These are phyloP conservation scores for Echites panduratus DNA, from an alignment of 257 asterid species.

Conservation along the genomic window DNA sequence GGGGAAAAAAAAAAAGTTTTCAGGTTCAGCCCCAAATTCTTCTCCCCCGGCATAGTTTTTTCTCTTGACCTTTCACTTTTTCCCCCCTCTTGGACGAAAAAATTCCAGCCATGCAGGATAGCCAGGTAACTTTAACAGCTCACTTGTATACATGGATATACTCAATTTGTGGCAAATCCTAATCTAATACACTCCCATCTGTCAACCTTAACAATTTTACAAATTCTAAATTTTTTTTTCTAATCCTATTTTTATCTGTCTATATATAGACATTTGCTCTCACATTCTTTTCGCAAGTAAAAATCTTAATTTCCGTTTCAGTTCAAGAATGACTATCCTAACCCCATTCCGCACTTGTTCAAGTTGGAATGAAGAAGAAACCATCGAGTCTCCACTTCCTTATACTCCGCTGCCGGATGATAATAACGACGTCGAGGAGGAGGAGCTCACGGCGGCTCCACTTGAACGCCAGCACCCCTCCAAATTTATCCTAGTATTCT, in stretches of 20 bases:
- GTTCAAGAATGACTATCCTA: not conserved
- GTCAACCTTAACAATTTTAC: not conserved
- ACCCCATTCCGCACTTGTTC: not conserved
- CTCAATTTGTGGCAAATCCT: slow-evolving; percentile 1
- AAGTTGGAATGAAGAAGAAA: not conserved
- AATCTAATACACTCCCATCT: not conserved
- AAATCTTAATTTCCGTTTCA: not conserved
- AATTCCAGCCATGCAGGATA: slow-evolving; percentile 8
- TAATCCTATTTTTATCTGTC: not conserved
- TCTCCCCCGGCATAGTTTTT: slow-evolving; percentile 1
- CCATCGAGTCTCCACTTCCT: not conserved
- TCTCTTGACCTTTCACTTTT: not conserved
- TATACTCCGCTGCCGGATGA: slow-evolving; percentile 2
- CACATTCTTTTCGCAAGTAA: not conserved
- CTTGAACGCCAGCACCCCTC: not conserved
- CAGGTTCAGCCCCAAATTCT: not conserved
- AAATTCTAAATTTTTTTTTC: too few species aligned
- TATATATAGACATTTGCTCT: not conserved
- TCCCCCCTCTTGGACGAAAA: not conserved
- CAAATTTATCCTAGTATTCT: not conserved
- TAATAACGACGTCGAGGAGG: not conserved
- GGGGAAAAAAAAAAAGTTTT: too few species aligned
- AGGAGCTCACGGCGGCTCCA: not conserved
- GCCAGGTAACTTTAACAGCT: not conserved
- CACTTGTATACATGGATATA: not conserved